These are phyloP conservation scores for Trypethelium eluteriae DNA, from an alignment of 495 filamentous ascomycete species.

Conservation along the genomic window DNA sequence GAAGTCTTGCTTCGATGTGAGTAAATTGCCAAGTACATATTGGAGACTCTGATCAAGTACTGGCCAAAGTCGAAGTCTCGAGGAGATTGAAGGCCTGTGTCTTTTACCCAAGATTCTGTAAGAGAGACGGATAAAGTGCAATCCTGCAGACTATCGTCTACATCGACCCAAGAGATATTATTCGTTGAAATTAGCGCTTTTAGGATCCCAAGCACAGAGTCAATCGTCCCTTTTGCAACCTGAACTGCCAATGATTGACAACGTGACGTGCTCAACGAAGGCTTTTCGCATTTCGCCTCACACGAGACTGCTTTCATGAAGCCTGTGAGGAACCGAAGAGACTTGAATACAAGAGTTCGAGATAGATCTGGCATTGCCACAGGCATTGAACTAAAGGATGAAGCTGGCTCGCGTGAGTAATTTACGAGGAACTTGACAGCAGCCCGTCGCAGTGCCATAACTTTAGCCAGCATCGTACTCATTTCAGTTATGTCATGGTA, in stretches of 20 bases:
- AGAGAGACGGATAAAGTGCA: constrained; percentile 32
- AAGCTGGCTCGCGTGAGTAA: constrained; percentile 2
- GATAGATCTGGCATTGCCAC: neutral
- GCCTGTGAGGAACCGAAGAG: constrained; percentile 20
- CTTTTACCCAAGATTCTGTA: neutral
- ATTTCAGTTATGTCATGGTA: neutral
- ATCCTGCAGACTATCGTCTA: constrained; percentile 51
- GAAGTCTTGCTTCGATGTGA: constrained; percentile 43
- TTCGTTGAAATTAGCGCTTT: constrained; percentile 39
- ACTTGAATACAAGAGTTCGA: constrained; percentile 15
- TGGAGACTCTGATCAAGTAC: constrained; percentile 58
- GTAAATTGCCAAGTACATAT: constrained; percentile 66
- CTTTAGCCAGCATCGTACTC: constrained; percentile 19
- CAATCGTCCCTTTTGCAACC: constrained; percentile 41
- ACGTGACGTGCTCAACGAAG: neutral
- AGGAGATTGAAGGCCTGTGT: neutral
- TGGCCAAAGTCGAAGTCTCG: constrained; percentile 10
- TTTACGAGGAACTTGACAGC: constrained; percentile 15
- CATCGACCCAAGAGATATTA: constrained; percentile 40
- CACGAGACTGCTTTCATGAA: constrained; percentile 16
- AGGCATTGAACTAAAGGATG: neutral
- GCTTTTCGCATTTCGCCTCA: constrained; percentile 7
- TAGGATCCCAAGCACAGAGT: constrained; percentile 48
- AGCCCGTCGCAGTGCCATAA: constrained; percentile 24
- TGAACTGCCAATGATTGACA: neutral